Evolutionary conservation across 768 basidiomycete genomes (phyloP).

Genomic region (Lentinula edodes): DNA sequence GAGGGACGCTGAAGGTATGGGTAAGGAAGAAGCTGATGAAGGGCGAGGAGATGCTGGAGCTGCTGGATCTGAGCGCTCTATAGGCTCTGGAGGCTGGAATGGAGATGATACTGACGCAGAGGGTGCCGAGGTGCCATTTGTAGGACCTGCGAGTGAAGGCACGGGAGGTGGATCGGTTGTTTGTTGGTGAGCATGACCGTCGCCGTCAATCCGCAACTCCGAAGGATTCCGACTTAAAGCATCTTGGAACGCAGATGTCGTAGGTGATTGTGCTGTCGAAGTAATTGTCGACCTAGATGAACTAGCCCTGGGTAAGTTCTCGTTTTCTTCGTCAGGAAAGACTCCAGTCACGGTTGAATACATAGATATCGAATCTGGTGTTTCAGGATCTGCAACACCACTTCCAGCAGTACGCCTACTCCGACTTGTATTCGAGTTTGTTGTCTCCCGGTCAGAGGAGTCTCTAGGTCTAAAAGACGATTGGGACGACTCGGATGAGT

Average conservation of each 20-base stretch:
- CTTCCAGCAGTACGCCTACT: conserved; percentile 10
- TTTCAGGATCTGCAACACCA: background rate
- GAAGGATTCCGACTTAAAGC: conserved; percentile 27
- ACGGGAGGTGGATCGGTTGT: background rate
- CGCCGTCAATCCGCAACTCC: background rate
- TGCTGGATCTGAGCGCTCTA: background rate
- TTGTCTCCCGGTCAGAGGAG: conserved; percentile 12
- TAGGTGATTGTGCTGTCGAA: conserved; percentile 46
- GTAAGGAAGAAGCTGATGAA: conserved; percentile 55
- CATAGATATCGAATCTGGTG: background rate
- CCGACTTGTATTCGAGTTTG: conserved; percentile 13
- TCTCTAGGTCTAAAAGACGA: background rate
- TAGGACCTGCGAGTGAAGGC: background rate
- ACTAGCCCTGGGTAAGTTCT: conserved; percentile 34
- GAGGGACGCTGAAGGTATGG: conserved; percentile 33
- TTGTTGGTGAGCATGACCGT: background rate
- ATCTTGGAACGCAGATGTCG: conserved; percentile 77
- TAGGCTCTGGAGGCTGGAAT: background rate
- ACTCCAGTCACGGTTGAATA: conserved; percentile 20
- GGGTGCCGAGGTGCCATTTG: conserved; percentile 11
- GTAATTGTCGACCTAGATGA: conserved; percentile 41
- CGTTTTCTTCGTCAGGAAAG: conserved; percentile 21
- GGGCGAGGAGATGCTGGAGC: conserved; percentile 54
- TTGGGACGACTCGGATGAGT: background rate
- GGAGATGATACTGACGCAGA: conserved; percentile 9